Percentiles rank a stretch among this genome's conserved stretches.
These are phyloP conservation scores for Wickerhamomyces canadensis DNA, from an alignment of 805 yeast species.

Conservation along the genomic window DNA sequence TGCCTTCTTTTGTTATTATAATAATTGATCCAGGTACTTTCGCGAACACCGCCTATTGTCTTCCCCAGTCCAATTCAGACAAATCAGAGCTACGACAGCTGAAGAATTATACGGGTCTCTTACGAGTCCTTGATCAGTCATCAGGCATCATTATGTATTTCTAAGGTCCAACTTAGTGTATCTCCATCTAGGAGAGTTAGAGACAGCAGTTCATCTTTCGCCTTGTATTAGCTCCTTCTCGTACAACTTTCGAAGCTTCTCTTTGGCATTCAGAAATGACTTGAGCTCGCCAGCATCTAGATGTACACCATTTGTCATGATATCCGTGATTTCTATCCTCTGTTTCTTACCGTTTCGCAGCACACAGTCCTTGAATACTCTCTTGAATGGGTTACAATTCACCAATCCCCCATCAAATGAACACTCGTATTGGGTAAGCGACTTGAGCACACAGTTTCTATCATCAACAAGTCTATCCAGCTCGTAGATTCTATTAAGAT, in stretches of 20 bases:
- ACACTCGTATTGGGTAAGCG: slow-evolving; percentile 43
- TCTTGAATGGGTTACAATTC: slow-evolving; percentile 42
- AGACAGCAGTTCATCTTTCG: not conserved
- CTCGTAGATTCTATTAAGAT: slow-evolving; percentile 25
- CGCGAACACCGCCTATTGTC: not conserved
- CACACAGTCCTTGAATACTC: slow-evolving; percentile 40
- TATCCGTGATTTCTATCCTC: slow-evolving; percentile 34
- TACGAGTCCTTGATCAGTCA: not conserved
- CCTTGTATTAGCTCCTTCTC: not conserved
- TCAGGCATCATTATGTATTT: too few species aligned
- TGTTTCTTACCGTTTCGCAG: slow-evolving; percentile 21
- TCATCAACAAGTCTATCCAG: slow-evolving; percentile 9
- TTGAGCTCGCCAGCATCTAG: slow-evolving; percentile 18
- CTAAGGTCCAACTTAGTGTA: too few species aligned
- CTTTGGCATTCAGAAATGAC: not conserved
- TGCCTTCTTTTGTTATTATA: too few species aligned
- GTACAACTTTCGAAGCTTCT: not conserved
- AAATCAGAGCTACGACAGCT: too few species aligned
- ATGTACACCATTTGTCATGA: slow-evolving; percentile 23
- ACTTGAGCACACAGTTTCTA: slow-evolving; percentile 28
- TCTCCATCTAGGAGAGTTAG: too few species aligned
- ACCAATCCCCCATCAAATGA: slow-evolving; percentile 37
- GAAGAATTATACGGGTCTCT: too few species aligned
- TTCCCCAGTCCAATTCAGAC: too few species aligned
- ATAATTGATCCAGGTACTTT: not conserved